Base-by-base conservation (phyloP, 1,139 yeast genomes). In the Blastobotrys elegans region DNA sequence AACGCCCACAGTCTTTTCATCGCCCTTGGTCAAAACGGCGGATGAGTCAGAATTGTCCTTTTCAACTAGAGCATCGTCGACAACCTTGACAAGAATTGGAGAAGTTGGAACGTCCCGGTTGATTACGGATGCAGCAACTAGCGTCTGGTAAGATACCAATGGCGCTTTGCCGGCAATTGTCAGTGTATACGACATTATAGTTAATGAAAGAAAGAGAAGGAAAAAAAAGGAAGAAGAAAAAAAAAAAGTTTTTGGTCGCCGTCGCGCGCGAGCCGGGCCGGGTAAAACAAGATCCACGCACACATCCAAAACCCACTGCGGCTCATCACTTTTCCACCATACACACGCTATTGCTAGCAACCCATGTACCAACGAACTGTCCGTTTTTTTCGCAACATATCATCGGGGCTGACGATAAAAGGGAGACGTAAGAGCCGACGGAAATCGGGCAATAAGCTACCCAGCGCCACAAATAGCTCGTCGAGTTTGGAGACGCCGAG, bases 141-240 rank as follows among this genome's bases (percentile, higher is more conserved):
- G 69, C 21, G 82, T 79, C n/a, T 89, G 79, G 64, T 87, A 90
- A 24, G 92, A 94, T 50, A 84, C 80, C 45, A 77, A 74, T 35
- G 85, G 85, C 7, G 96, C 95, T 73, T 88, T 89, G 50, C 88
- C 90, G 50, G 96, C 96, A 57, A 90, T 69, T 47, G 82, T 75
- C 54, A 88, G 74, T 41, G 46, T 41, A 39, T 44, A 48, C 27
- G 27, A 24, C 38, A 34, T 34, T 16, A 14, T 33, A 18, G 13
- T 33, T 34, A 18, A 24, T 17, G 21, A 17, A 17, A 20, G 38
- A 8, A 24, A 11, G 38, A 34, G 18, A 3, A 13, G 17, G 11
- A 34, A 18, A 34, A 18, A 34, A 18, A n/a, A 34, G 26, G 24
- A 18, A 34, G 18, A 34, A 13, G 16, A 33, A 33, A 17, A 16